A percentile compares a stretch with the other conserved stretches of the same genome.
Conservation (phyloP, 1,284 basidiomycete species). For the Baeospora myosura region DNA sequence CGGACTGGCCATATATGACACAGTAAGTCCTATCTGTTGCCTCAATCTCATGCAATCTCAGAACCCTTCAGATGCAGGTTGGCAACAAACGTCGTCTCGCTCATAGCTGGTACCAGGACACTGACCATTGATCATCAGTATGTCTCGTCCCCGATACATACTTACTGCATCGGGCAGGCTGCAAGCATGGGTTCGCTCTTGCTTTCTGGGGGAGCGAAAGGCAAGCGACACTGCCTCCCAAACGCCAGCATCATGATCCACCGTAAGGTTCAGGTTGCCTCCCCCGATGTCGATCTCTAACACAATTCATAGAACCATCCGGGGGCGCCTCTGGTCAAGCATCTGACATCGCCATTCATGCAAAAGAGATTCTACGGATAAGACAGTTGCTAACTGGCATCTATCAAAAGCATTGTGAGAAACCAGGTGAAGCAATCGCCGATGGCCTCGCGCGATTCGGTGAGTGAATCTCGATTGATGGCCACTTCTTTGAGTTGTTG, state of each 20-base stretch:
- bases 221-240: slow-evolving; percentile 83
- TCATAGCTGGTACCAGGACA: too few species aligned
- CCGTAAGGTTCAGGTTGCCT: slow-evolving; percentile 46
- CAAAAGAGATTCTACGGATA: slow-evolving; percentile 86
- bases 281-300: slow-evolving; percentile 12
- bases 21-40: slow-evolving; percentile 39
- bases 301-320: slow-evolving; percentile 68
- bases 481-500: slow-evolving; percentile 10
- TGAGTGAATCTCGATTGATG: too few species aligned
- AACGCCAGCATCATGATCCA: slow-evolving; percentile 96
- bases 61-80: slow-evolving; percentile 64
- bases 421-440: slow-evolving; percentile 54
- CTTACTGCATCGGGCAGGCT: slow-evolving; percentile 89
- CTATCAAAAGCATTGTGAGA: slow-evolving; percentile 74
- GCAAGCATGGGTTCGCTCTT: slow-evolving; percentile 91
- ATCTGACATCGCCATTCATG: slow-evolving; percentile 89
- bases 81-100: slow-evolving; percentile 13
- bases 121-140: slow-evolving; percentile 64
- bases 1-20: slow-evolving; percentile 92
- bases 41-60: background rate
- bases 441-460: slow-evolving; percentile 72
- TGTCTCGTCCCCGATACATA: slow-evolving; percentile 88
- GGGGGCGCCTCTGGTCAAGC: slow-evolving; percentile 91
- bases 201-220: slow-evolving; percentile 80
- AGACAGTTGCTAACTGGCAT: slow-evolving; percentile 76